Evolutionary conservation across 768 basidiomycete genomes (phyloP), one percentile per base, ranked within the genome.

Genomic region (Phaeolepiota aurea): DNA sequence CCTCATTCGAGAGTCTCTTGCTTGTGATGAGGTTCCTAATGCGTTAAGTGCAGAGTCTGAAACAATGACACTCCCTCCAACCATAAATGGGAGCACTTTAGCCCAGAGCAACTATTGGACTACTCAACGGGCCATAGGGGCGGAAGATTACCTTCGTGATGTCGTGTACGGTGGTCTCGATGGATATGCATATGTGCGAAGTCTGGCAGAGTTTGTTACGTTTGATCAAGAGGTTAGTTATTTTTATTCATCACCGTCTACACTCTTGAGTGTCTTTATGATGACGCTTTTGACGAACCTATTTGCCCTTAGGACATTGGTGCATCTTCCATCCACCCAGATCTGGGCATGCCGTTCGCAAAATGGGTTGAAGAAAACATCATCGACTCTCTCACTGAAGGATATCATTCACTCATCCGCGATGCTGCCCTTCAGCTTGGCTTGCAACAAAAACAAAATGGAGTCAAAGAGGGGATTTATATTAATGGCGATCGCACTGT

Each of bases 161-260:
- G 53, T 86, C n/a, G 84, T 88, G 0, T 88, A 87, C 52, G 86
- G 87, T 0, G 85, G 87, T 34, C 67, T 77, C 0, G 83, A 86
- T 42, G 86, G 87, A 1, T 58, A 78, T 19, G 86, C 86, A 3
- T 88, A 88, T 54, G 71, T 81, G 39, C 68, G 81, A 44, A 88
- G 87, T 54, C 50, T 89, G 41, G 85, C 84, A 18, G 80, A 84
- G 57, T 89, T 88, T 47, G 66, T 80, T 3, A 53, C 56, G 34
- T 40, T 40, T 38, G 51, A 41, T 21, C 37, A 47, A 20, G 52
- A 53, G 53, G 62, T 62, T 32, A 35, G 9, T 35, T 20, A 5
- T 14, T 4, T 43, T 12, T 21, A 12, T 37, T 32, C 12, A 18
- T 10, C 9, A 13, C 22, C 30, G 30, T 10, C 10, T 31, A 10